Evolutionary conservation across 2,329 filamentous ascomycete genomes (phyloP).

Genomic region (Colletotrichum euphorbiae): DNA sequence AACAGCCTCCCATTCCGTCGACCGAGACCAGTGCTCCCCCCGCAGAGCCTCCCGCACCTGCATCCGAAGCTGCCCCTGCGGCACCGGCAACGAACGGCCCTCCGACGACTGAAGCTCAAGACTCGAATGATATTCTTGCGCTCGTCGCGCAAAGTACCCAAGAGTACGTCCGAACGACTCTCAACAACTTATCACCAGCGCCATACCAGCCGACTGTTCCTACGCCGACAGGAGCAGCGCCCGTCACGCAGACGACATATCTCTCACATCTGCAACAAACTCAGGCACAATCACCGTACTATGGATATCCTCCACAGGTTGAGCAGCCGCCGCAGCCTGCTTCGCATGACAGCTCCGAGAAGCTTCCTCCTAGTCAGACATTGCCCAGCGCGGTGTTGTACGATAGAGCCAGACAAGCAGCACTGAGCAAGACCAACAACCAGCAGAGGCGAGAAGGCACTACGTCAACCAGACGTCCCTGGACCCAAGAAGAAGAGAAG

Average conservation of each 20-base stretch:
- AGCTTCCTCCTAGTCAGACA: conserved; percentile 67
- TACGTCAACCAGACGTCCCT: conserved; percentile 78
- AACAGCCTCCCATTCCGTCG: conserved; percentile 36
- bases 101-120: conserved; percentile 45
- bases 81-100: conserved; percentile 43
- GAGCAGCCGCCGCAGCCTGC: conserved; percentile 44
- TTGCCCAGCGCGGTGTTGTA: conserved; percentile 67
- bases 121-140: conserved; percentile 58
- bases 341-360: conserved; percentile 49
- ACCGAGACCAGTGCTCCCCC: conserved; percentile 36
- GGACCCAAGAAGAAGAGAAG: conserved; percentile 90
- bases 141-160: conserved; percentile 58
- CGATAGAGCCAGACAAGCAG: conserved; percentile 69
- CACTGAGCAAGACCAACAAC: conserved; percentile 66
- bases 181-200: conserved; percentile 56
- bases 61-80: conserved; percentile 24
- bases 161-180: conserved; percentile 58
- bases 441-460: conserved; percentile 68
- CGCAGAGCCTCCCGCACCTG: conserved; percentile 19
- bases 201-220: conserved; percentile 57
- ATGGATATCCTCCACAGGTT: conserved; percentile 39
- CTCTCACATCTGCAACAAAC: conserved; percentile 54
- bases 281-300: conserved; percentile 41
- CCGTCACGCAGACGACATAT: conserved; percentile 51
- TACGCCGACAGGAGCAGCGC: conserved; percentile 47